Percentiles rank a stretch among this genome's conserved stretches.
phyloP scores from a whole-genome alignment of 1,284 basidiomycete genomes.

The Phellopilus nigrolimitatus region DNA sequence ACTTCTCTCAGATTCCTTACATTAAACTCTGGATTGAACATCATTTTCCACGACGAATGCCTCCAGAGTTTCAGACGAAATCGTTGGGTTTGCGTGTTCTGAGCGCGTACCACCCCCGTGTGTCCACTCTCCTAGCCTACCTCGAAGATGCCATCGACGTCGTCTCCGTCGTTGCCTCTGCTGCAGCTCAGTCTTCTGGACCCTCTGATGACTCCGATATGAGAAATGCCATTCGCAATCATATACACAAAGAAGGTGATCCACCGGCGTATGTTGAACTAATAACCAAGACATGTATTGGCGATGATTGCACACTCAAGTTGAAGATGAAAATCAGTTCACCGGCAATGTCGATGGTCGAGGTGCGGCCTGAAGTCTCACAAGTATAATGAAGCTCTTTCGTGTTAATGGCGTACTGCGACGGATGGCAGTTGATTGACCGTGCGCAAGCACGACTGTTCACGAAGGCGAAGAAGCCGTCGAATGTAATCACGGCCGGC shows the following conservation, averaged over 20 bases:
- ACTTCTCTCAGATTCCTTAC: too few species aligned
- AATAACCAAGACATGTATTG: constrained; percentile 43
- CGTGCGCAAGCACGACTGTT: constrained; percentile 53
- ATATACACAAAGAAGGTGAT: constrained; percentile 31
- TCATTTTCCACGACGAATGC: too few species aligned
- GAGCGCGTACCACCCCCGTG: constrained; percentile 11
- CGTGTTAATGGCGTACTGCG: not conserved
- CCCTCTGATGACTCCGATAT: too few species aligned
- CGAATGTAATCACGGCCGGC: constrained; percentile 61
- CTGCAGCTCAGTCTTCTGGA: too few species aligned
- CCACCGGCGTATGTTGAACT: constrained; percentile 35
- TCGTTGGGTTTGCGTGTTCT: constrained; percentile 8
- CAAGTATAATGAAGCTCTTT: not conserved
- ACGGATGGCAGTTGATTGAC: constrained; percentile 49
- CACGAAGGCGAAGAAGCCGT: constrained; percentile 33
- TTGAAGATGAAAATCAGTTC: constrained; percentile 28
- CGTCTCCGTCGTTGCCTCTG: not conserved
- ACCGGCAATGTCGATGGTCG: constrained; percentile 48
- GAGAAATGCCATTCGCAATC: not conserved
- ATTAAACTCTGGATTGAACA: too few species aligned
- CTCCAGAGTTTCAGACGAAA: not conserved
- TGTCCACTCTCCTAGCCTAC: constrained; percentile 13
- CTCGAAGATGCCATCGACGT: not conserved
- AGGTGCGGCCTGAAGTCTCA: constrained; percentile 34
- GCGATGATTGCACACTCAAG: constrained; percentile 25